Conservation (phyloP, 345 rosid genomes). For the Acer negundo region DNA sequence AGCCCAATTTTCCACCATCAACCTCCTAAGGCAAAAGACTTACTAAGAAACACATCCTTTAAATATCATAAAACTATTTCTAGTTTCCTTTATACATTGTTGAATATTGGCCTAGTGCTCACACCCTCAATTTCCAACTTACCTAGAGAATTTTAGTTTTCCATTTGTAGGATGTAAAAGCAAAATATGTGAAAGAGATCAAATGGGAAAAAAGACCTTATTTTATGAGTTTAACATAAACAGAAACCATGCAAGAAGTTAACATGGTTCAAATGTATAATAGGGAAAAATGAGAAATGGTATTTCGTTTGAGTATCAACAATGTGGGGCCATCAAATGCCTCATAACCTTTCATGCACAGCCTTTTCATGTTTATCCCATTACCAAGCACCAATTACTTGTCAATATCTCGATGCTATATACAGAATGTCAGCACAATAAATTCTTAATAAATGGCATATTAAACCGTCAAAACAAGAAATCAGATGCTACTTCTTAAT, state of each 20-base stretch:
- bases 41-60: background rate
- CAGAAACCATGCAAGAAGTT: background rate
- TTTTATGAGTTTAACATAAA: background rate
- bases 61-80: background rate
- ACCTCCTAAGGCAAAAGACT: background rate
- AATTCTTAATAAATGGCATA: background rate
- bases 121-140: background rate
- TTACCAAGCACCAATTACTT: background rate
- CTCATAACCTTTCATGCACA: background rate
- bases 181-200: background rate
- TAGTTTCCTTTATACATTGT: background rate
- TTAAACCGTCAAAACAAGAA: constrained; percentile 1
- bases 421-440: background rate
- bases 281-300: background rate
- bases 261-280: background rate
- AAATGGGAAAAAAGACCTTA: background rate
- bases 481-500: background rate
- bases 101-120: background rate
- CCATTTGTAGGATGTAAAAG: background rate
- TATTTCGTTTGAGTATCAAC: background rate
- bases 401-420: background rate
- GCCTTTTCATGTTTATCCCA: background rate
- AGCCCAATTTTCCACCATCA: background rate
- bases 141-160: background rate
- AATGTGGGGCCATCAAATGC: background rate